Percentiles rank a stretch among this genome's conserved stretches.
phyloP scores from a whole-genome alignment of 495 filamentous ascomycete genomes.

The Neurospora hispaniola region DNA sequence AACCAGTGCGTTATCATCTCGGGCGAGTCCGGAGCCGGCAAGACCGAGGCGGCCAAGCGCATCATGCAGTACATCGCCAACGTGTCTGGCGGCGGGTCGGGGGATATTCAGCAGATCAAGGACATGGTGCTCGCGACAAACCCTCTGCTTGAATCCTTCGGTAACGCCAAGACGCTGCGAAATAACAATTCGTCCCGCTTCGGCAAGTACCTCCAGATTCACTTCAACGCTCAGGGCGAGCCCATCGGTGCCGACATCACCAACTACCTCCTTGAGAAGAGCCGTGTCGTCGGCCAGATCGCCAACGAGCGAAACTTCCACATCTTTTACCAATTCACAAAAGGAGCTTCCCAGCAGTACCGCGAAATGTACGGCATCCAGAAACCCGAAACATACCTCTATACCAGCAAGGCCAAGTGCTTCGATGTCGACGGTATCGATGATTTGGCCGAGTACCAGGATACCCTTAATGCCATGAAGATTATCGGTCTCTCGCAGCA shows the following conservation, averaged over 20 bases:
- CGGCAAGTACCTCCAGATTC: conserved; percentile 95
- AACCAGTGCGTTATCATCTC: conserved; percentile 99
- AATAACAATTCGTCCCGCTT: conserved; percentile 99
- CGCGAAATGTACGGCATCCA: conserved; percentile 80
- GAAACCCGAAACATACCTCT: conserved; percentile 85
- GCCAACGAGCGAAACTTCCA: conserved; percentile 95
- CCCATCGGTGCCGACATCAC: conserved; percentile 96
- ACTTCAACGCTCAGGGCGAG: conserved; percentile 90
- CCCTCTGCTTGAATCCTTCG: conserved; percentile 92
- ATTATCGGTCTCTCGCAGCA: conserved; percentile 78
- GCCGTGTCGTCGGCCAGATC: conserved; percentile 92
- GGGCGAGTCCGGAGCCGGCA: conserved; percentile 95
- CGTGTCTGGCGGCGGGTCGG: conserved; percentile 79
- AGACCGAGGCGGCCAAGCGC: conserved; percentile 98
- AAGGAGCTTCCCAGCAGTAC: conserved; percentile 80
- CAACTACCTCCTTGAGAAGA: conserved; percentile 95
- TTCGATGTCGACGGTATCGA: conserved; percentile 89
- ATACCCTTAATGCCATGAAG: conserved; percentile 90
- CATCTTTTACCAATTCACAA: conserved; percentile 98
- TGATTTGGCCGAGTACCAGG: conserved; percentile 79
- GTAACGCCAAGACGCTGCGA: conserved; percentile 92
- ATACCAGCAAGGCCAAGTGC: conserved; percentile 90
- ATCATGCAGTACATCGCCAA: conserved; percentile 99
- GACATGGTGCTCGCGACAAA: conserved; percentile 99
- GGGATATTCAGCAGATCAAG: conserved; percentile 94